These are phyloP conservation scores for Huntiella bhutanensis DNA, from an alignment of 2,329 filamentous ascomycete genomes.

Conservation along the genomic window DNA sequence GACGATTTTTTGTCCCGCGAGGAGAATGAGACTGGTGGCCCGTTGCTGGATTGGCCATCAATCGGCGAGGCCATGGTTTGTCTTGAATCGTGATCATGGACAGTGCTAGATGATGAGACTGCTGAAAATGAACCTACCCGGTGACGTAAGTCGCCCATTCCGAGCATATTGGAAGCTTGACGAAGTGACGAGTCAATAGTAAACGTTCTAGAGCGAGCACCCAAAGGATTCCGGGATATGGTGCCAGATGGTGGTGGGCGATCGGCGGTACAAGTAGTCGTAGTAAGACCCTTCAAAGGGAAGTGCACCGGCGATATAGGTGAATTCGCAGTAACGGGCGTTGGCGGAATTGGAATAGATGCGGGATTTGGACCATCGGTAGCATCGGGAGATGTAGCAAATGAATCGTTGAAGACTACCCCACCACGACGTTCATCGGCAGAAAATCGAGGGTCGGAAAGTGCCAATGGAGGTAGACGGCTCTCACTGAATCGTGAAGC, in stretches of 20 bases:
- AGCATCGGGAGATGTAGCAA: slow-evolving; percentile 31
- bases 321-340: neutral
- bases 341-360: slow-evolving; percentile 11
- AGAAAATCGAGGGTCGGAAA: neutral
- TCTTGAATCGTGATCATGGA: slow-evolving; percentile 28
- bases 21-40: slow-evolving; percentile 12
- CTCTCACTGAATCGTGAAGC: too few species aligned
- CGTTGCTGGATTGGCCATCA: slow-evolving; percentile 16
- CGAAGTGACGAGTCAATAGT: slow-evolving; percentile 31
- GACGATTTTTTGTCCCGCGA: slow-evolving; percentile 25
- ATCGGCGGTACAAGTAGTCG: neutral
- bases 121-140: slow-evolving; percentile 53
- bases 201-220: slow-evolving; percentile 32
- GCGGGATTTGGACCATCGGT: slow-evolving; percentile 19
- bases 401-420: slow-evolving; percentile 40
- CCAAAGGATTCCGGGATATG: slow-evolving; percentile 6
- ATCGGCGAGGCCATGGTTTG: slow-evolving; percentile 20
- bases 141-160: slow-evolving; percentile 33
- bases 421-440: slow-evolving; percentile 31
- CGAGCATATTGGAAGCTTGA: slow-evolving; percentile 26
- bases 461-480: neutral
- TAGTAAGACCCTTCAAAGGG: slow-evolving; percentile 1
- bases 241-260: slow-evolving; percentile 10
- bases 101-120: slow-evolving; percentile 27
- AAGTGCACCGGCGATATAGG: neutral